Evolutionary conservation across 768 basidiomycete genomes (phyloP).

Genomic region (Floccularia luteovirens): DNA sequence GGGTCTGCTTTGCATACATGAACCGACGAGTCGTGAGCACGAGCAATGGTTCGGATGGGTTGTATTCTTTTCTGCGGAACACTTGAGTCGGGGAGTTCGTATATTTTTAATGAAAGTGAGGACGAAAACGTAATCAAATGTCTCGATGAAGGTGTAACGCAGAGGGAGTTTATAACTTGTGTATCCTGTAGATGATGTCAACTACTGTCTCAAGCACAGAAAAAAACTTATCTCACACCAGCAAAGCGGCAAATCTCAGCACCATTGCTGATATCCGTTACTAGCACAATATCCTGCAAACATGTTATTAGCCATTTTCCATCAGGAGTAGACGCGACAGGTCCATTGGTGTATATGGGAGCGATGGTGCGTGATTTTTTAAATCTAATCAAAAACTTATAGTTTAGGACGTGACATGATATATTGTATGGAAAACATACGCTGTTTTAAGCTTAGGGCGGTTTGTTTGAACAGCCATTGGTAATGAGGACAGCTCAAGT

Average conservation of each 20-base stretch:
- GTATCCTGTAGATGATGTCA: constrained; percentile 52
- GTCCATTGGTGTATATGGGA: constrained; percentile 86
- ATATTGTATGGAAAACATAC: constrained; percentile 27
- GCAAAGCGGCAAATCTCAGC: constrained; percentile 72
- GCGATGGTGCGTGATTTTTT: constrained; percentile 66
- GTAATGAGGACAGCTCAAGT: too few relatives aligned
- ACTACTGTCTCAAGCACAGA: not conserved
- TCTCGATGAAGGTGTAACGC: constrained; percentile 67
- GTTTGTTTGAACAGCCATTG: constrained; percentile 25
- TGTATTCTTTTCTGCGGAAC: constrained; percentile 44
- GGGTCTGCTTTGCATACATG: constrained; percentile 83
- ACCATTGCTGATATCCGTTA: constrained; percentile 77
- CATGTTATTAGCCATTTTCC: constrained; percentile 79
- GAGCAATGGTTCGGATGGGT: constrained; percentile 69
- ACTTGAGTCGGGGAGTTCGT: constrained; percentile 57
- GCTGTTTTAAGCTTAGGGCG: constrained; percentile 54
- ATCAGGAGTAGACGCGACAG: constrained; percentile 73
- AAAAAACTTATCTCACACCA: constrained; percentile 50
- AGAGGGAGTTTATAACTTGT: constrained; percentile 76
- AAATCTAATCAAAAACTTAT: constrained; percentile 42
- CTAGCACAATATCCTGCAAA: constrained; percentile 75
- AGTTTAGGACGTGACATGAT: not conserved
- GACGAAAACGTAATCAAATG: constrained; percentile 78
- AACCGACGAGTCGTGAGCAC: constrained; percentile 90
- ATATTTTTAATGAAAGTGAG: constrained; percentile 76